Percentiles rank a stretch among this genome's conserved stretches.
phyloP scores from a whole-genome alignment of 345 rosid species.

The Firmiana major region DNA sequence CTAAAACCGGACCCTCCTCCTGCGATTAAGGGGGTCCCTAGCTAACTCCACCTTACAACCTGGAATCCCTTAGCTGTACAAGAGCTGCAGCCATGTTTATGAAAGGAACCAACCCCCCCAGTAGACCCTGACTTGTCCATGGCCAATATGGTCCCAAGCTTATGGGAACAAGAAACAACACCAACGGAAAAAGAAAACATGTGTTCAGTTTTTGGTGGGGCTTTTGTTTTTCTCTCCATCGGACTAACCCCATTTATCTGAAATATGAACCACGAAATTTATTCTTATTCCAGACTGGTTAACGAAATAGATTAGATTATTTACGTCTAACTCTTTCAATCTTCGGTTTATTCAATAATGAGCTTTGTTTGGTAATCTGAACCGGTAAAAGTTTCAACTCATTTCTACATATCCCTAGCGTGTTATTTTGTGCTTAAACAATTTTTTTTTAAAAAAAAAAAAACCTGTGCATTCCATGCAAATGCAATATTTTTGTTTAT shows the following conservation, averaged over 20 bases:
- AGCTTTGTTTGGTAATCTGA: background rate
- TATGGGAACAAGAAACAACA: slow-evolving; percentile 22
- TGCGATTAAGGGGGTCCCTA: slow-evolving; percentile 15
- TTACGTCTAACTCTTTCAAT: background rate
- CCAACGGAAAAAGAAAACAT: slow-evolving; percentile 1
- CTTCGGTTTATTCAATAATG: background rate
- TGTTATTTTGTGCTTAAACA: too few relatives aligned
- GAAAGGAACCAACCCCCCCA: slow-evolving; percentile 18
- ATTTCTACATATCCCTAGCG: too few relatives aligned
- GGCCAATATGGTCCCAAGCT: slow-evolving; percentile 34
- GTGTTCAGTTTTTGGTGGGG: background rate
- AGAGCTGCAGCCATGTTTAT: slow-evolving; percentile 21
- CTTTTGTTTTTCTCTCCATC: background rate
- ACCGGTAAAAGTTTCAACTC: too few relatives aligned
- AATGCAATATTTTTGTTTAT: too few relatives aligned
- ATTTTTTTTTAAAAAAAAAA: too few relatives aligned
- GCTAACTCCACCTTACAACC: slow-evolving; percentile 5
- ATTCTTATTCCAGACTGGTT: background rate
- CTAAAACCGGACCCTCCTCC: slow-evolving; percentile 9
- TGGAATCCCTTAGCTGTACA: slow-evolving; percentile 29
- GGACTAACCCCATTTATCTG: background rate
- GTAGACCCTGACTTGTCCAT: slow-evolving; percentile 14
- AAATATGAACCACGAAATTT: background rate
- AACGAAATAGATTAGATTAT: too few relatives aligned
- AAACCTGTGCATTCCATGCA: too few relatives aligned